Evolutionary conservation across 2,329 filamentous ascomycete genomes (phyloP).

Genomic region (Pleomassaria siparia): DNA sequence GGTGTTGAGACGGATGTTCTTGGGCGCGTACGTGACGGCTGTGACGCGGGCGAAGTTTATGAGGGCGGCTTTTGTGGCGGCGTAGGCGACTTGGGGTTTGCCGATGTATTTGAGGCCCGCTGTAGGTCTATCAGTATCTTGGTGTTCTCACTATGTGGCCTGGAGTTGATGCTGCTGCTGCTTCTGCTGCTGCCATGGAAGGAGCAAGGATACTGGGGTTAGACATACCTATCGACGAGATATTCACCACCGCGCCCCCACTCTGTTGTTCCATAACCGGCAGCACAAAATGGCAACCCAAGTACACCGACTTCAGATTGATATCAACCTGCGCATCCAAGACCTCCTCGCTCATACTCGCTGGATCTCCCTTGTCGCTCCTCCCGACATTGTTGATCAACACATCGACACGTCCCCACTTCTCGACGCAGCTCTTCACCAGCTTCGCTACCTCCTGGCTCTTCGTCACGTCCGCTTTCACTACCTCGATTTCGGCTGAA

Average conservation of each 20-base stretch:
- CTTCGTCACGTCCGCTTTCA: slow-evolving; percentile 9
- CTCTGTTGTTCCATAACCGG: slow-evolving; percentile 57
- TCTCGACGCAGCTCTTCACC: slow-evolving; percentile 1
- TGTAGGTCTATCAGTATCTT: background rate
- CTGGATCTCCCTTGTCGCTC: slow-evolving; percentile 54
- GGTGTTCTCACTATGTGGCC: too few relatives aligned
- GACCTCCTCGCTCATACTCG: slow-evolving; percentile 49
- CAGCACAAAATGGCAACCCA: slow-evolving; percentile 55
- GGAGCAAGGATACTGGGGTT: background rate
- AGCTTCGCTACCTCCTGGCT: background rate
- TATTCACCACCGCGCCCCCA: slow-evolving; percentile 49
- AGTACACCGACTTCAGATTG: slow-evolving; percentile 59
- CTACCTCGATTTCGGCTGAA: slow-evolving; percentile 5
- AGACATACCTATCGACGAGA: slow-evolving; percentile 37
- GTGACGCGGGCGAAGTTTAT: slow-evolving; percentile 55
- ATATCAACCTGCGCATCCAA: slow-evolving; percentile 59
- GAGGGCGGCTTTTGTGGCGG: slow-evolving; percentile 54
- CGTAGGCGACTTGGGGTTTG: slow-evolving; percentile 58
- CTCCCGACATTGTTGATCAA: slow-evolving; percentile 58
- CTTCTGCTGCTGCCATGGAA: too few relatives aligned
- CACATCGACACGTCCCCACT: slow-evolving; percentile 56
- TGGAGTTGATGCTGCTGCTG: too few relatives aligned
- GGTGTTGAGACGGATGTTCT: slow-evolving; percentile 54
- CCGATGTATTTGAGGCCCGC: slow-evolving; percentile 56
- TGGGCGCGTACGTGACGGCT: slow-evolving; percentile 53